phyloP scores from a whole-genome alignment of 352 stramenopile species.

The Thalassiosira mediterranea region DNA sequence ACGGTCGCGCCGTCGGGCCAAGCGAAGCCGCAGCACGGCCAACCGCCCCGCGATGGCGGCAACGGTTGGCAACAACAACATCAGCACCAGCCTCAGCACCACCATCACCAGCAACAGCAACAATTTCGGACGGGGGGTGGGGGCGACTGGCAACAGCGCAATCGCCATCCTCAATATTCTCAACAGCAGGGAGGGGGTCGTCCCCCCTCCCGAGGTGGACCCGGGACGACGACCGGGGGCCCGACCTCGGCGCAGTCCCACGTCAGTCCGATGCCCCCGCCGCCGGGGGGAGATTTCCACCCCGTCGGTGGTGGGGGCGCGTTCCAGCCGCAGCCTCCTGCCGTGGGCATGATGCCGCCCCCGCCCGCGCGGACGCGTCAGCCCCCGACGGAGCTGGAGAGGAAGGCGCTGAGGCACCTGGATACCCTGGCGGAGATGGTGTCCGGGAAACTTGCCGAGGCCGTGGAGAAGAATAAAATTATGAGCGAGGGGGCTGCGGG shows the following conservation, averaged over 20 bases:
- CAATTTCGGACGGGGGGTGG: neutral
- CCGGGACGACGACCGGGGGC: too few relatives aligned
- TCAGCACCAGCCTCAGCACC: neutral
- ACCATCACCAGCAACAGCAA: neutral
- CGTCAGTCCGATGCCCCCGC: too few relatives aligned
- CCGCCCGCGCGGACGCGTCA: neutral
- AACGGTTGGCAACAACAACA: neutral
- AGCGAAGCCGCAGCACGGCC: neutral
- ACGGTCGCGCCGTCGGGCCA: neutral
- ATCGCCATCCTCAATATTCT: neutral
- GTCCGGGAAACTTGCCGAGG: neutral
- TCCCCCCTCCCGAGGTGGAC: too few relatives aligned
- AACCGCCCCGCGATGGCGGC: neutral
- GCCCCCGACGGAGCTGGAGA: neutral
- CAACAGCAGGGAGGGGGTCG: too few relatives aligned
- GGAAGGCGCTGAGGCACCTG: neutral
- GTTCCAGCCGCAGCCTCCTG: too few relatives aligned
- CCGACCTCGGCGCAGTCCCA: too few relatives aligned
- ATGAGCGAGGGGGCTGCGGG: neutral
- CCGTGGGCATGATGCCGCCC: too few relatives aligned
- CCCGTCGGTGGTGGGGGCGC: too few relatives aligned
- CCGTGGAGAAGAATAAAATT: neutral
- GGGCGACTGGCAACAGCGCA: too few relatives aligned
- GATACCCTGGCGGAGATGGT: neutral
- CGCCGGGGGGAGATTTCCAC: too few relatives aligned